Base-by-base conservation (phyloP, 2,329 filamentous ascomycete genomes). In the Apiospora malaysiana region DNA sequence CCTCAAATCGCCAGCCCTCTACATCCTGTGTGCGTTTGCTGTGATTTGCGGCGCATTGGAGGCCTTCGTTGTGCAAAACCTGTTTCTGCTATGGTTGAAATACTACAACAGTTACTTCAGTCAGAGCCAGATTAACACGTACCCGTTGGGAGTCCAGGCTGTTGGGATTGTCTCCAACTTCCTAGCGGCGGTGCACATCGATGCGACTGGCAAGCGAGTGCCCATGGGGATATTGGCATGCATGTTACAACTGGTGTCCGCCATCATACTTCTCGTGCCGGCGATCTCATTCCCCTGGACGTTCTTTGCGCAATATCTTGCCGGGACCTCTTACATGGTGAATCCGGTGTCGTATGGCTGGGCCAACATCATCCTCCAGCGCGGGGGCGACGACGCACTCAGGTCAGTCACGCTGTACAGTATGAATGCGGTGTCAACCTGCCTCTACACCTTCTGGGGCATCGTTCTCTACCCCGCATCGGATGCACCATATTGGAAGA, bases 361-460 rank as follows among this genome's bases (percentile, higher is more conserved):
- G 81, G 81, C 81, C 4, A 83, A 78, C 69, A 76, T 81, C 25
- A 82, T 82, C 21, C 76, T 77, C 14, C 78, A 80, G 71, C 76
- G 81, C 1, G 73, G 73, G 4, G 81, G 81, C 7, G 84, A 85
- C 21, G 83, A 85, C 70, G 82, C 83, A 1, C 73, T 78, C 0
- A 76, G 84, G 14, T 80, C 80, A 14, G 78, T 85, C 2, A 81
- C 81, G 0, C 72, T 85, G 0, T 82, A 81, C 51, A 78, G 78
- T 0, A 84, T 85, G 82, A 83, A 82, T 14, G 80, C 81, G 32
- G 78, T 79, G 2, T 79, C 80, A 18, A 80, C 79, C 56, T 75
- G 81, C 0, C 71, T 85, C 37, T 85, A 82, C 72, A 84, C 84
- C 0, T 85, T 84, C 67, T 85, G 83, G 83, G 83, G 83, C 0